Evolutionary conservation across 1,139 yeast species (phyloP).

Genomic region (Candida tropicalis): DNA sequence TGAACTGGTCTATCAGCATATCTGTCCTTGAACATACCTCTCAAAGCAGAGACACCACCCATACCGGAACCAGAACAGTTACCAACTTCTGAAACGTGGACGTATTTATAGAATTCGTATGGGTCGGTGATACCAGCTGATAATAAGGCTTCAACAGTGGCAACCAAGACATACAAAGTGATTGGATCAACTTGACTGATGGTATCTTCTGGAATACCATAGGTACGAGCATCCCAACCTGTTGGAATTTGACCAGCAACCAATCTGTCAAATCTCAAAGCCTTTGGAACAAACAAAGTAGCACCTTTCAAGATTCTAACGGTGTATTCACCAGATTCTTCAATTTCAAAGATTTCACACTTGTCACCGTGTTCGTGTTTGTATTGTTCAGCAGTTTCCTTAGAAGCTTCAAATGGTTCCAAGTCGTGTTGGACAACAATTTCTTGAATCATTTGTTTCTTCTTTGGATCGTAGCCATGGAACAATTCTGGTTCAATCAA

Average conservation of each 20-base stretch:
- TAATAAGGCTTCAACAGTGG: constrained; percentile 93
- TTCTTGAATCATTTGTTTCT: constrained; percentile 92
- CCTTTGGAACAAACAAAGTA: constrained; percentile 88
- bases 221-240: constrained; percentile 95
- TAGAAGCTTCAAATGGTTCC: constrained; percentile 93
- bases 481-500: constrained; percentile 94
- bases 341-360: constrained; percentile 88
- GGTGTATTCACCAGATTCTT: constrained; percentile 89
- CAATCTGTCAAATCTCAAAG: constrained; percentile 89
- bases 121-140: constrained; percentile 97
- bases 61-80: constrained; percentile 99
- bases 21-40: constrained; percentile 98
- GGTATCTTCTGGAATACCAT: constrained; percentile 94
- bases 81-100: constrained; percentile 97
- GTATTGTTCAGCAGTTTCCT: constrained; percentile 94
- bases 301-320: constrained; percentile 94
- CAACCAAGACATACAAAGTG: constrained; percentile 87
- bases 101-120: constrained; percentile 96
- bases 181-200: constrained; percentile 94
- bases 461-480: constrained; percentile 90
- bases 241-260: constrained; percentile 99
- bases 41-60: constrained; percentile 97
- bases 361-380: constrained; percentile 91
- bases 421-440: constrained; percentile 94
- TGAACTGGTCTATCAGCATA: constrained; percentile 91